Conservation (phyloP, 2,329 filamentous ascomycete species). For the Beauveria asiatica region DNA sequence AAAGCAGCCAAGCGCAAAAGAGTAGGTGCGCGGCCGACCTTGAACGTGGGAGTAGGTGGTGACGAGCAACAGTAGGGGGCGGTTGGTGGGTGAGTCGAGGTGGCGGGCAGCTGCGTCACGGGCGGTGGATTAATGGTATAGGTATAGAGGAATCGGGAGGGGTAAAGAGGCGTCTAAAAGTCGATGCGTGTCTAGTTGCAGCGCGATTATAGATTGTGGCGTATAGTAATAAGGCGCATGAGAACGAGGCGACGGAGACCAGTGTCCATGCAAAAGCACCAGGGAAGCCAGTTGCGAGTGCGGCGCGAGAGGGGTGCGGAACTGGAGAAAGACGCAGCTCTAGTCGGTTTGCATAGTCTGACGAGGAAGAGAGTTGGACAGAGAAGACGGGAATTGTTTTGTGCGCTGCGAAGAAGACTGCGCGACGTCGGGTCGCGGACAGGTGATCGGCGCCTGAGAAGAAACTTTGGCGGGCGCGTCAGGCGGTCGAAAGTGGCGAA, state of each 20-base stretch:
- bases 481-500: neutral
- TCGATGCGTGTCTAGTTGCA: conserved; percentile 4
- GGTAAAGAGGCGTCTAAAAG: neutral
- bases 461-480: neutral
- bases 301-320: neutral
- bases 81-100: neutral
- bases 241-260: neutral
- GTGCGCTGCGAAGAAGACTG: neutral
- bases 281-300: neutral
- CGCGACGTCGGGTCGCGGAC: conserved; percentile 5
- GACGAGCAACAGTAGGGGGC: neutral
- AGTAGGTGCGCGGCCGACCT: neutral
- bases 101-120: neutral
- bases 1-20: neutral
- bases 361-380: neutral
- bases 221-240: conserved; percentile 1
- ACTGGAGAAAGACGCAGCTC: neutral
- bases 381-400: neutral
- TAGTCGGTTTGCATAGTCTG: conserved; percentile 7
- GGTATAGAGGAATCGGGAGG: neutral
- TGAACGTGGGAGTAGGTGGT: neutral
- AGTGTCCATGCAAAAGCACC: neutral
- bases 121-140: neutral
- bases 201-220: neutral
- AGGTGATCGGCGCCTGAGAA: neutral